Evolutionary conservation across 352 stramenopile species (phyloP).

Genomic region (Stephanocyclus meneghinianus): DNA sequence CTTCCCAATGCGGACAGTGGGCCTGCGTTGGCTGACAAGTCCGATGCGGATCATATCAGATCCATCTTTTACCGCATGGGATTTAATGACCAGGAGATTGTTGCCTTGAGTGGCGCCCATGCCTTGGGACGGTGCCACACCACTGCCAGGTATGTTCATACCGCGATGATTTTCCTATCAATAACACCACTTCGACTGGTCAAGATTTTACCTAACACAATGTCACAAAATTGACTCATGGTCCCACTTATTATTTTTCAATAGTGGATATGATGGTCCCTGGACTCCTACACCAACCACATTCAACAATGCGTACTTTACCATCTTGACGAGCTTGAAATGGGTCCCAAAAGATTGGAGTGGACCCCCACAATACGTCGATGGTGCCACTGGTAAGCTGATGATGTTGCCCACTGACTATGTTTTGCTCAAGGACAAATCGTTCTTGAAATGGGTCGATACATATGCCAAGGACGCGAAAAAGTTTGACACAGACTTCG

Average conservation of each 20-base stretch:
- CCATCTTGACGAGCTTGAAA: conserved; percentile 85
- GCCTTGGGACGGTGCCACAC: conserved; percentile 88
- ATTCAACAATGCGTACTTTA: conserved; percentile 92
- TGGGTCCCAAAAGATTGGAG: conserved; percentile 90
- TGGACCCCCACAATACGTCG: conserved; percentile 90
- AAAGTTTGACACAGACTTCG: conserved; percentile 93
- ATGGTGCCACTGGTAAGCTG: conserved; percentile 84
- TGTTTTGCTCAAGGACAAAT: conserved; percentile 89
- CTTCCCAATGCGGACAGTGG: conserved; percentile 88
- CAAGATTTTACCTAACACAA: neutral
- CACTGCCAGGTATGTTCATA: conserved; percentile 4
- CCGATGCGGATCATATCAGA: conserved; percentile 86
- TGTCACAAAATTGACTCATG: too few species aligned
- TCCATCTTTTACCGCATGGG: conserved; percentile 95
- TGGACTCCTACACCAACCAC: conserved; percentile 91
- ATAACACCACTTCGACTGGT: neutral
- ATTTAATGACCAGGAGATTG: conserved; percentile 94
- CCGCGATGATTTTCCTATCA: neutral
- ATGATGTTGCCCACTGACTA: conserved; percentile 93
- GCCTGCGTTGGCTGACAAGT: conserved; percentile 81
- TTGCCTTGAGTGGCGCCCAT: conserved; percentile 90
- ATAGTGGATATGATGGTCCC: conserved; percentile 88
- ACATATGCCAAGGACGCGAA: conserved; percentile 94
- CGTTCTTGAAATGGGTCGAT: conserved; percentile 93
- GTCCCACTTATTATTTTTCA: neutral